A percentile compares a stretch with the other conserved stretches of the same genome.
phyloP scores from a whole-genome alignment of 176 grass and related monocot species.

The Urochloa ruziziensis region DNA sequence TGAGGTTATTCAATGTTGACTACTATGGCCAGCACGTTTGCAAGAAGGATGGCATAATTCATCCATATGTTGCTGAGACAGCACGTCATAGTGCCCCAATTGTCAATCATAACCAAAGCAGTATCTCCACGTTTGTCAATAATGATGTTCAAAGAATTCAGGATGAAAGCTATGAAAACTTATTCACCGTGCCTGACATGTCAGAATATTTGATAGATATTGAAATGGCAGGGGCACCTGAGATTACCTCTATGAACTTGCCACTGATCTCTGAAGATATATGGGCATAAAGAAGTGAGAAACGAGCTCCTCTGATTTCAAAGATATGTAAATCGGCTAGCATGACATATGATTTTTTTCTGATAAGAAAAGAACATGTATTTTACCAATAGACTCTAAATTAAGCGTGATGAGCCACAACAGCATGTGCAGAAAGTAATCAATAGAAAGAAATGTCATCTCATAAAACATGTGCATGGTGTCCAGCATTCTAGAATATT shows the following conservation, averaged over 20 bases:
- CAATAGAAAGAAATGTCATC: background rate
- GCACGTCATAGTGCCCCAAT: background rate
- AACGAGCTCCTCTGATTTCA: background rate
- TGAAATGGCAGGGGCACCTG: background rate
- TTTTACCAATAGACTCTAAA: background rate
- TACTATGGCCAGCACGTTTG: conserved; percentile 24
- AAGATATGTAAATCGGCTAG: background rate
- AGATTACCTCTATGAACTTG: background rate
- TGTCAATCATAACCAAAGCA: background rate
- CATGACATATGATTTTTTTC: background rate
- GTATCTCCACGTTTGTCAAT: background rate
- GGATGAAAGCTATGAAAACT: conserved; percentile 10
- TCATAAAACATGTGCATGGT: background rate
- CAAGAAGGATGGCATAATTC: background rate
- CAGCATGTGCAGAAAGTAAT: background rate
- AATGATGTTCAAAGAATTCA: background rate
- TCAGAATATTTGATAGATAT: conserved; percentile 8
- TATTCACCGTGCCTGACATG: background rate
- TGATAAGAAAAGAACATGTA: background rate
- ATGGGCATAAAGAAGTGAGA: conserved; percentile 3
- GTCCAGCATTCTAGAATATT: background rate
- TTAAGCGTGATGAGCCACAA: background rate
- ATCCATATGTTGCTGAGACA: background rate
- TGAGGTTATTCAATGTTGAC: conserved; percentile 6
- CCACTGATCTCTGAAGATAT: background rate